Evolutionary conservation across 306 rosid species (phyloP), one percentile per base, ranked within the genome.

Genomic region (Fagus sylvatica): DNA sequence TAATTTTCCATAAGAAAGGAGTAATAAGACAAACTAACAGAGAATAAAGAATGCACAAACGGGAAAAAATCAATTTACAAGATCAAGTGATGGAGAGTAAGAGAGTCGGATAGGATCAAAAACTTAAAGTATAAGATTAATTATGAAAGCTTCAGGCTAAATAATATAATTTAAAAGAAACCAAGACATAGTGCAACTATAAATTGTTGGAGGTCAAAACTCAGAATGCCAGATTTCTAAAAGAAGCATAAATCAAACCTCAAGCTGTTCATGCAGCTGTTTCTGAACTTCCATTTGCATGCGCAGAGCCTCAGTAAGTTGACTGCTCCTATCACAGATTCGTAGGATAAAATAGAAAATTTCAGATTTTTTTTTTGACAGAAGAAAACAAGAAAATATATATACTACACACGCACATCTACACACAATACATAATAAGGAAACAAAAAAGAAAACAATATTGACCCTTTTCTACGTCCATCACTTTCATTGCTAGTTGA

Each of bases 241-340:
- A 7, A 30, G 32, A 6, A 49, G 11, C 16, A 30, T 19, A 60
- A 46, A 53, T n/a, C 60, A 48, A 72, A 80, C 87, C 87, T 84
- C 87, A 69, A 84, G 87, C 77, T 84, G 87, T 56, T 84, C 87
- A 48, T 84, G 87, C 46, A 84, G 70, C 65, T 84, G 87, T 72
- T 84, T 84, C 78, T 84, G 87, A 74, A 80, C 85, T 74, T 84
- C 87, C 77, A 84, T 80, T 80, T 84, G 87, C 87, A 84, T 77
- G 6, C 85, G 82, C 68, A 84, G 85, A 69, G 87, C 80, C 74
- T 84, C 87, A 3, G 87, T 77, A 71, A 84, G 69, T 13, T 80
- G 87, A 54, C 77, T 32, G 80, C 75, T 84, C 72, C 85, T 84
- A 51, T 19, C n/a, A 83, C 36, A 46, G 51, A 34, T 68, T 43